Base-by-base conservation (phyloP, 805 yeast genomes). In the Sugiyamaella valdiviana region DNA sequence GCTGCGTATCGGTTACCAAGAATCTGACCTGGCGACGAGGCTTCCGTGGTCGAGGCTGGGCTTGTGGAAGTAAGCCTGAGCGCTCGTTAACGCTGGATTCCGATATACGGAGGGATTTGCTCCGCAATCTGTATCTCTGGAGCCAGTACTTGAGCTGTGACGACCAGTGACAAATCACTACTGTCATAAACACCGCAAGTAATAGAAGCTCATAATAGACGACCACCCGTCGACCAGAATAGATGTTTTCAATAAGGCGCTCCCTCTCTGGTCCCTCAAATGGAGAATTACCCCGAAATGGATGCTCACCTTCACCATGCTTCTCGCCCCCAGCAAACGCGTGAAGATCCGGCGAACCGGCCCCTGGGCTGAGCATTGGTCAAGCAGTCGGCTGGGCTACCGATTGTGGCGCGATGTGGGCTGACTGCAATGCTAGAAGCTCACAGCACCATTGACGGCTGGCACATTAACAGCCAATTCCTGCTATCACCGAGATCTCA, bases 211-310 rank as follows among this genome's bases (percentile, higher is more conserved):
- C 29, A 41, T 51, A 51, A 29, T 26, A 14, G 5, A 5, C 14
- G 6, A 45, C 35, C 5, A 44, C 36, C 12, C 14, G 39, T 21
- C 53, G 44, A 16, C 53, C 53, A 14, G 16, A 10, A 6, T 21
- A 22, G 7, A 51, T 44, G 37, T 40, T 43, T 5, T 36, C 51
- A 3, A 51, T 16, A 9, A 51, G 32, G 2, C 9, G 10, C 20
- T 46, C 49, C 3, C 53, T 16, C 6, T 38, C 24, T 9, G 20
- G 36, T n/a, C 42, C 49, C 10, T 44, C 45, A 26, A 44, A 49
- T 7, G 48, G 49, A 23, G 48, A 35, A 3, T 35, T 39, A 17
- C 36, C 17, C 20, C 51, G 10, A 16, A 37, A 45, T 1, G 51
- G 49, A 23, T 7, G 32, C 10, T 26, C 32, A 6, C 14, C 32